Conservation (phyloP, 2,329 filamentous ascomycete genomes). For the Delphinella strobiligena region DNA sequence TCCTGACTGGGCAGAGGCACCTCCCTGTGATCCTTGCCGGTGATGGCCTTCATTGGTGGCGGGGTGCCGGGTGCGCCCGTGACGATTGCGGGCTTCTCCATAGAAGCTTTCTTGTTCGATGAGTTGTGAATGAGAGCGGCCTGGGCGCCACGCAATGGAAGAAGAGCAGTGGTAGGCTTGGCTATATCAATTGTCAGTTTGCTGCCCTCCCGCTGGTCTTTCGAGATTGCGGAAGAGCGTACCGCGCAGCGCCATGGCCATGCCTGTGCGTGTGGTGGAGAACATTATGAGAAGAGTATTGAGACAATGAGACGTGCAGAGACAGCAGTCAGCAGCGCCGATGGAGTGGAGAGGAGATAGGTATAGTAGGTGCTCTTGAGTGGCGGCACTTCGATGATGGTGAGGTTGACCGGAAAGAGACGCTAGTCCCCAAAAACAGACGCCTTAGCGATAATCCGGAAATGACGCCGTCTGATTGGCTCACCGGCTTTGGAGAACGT, state of each 20-base stretch:
- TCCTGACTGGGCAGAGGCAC: slow-evolving; percentile 69
- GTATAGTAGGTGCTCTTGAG: slow-evolving; percentile 2
- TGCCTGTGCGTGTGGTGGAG: slow-evolving; percentile 37
- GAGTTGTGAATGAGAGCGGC: slow-evolving; percentile 55
- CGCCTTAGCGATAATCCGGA: background rate
- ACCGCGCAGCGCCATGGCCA: slow-evolving; percentile 45
- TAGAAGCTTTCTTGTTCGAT: slow-evolving; percentile 48
- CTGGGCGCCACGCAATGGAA: slow-evolving; percentile 48
- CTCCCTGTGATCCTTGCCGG: slow-evolving; percentile 46
- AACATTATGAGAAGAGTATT: slow-evolving; percentile 29
- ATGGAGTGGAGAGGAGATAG: slow-evolving; percentile 1
- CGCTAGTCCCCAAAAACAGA: background rate
- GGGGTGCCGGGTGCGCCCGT: slow-evolving; percentile 41
- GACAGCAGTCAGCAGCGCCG: slow-evolving; percentile 1
- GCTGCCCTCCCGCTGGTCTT: background rate
- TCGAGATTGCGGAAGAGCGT: slow-evolving; percentile 13
- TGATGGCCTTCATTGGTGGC: slow-evolving; percentile 36
- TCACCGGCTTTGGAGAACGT: background rate
- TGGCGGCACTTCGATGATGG: slow-evolving; percentile 9
- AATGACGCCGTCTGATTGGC: background rate
- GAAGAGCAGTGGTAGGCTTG: slow-evolving; percentile 51
- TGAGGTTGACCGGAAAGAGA: background rate
- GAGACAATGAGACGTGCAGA: slow-evolving; percentile 2
- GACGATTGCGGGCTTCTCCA: slow-evolving; percentile 39
- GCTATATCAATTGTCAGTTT: slow-evolving; percentile 30